These are phyloP conservation scores for Aspergillus oerlinghausenensis DNA, from an alignment of 2,329 filamentous ascomycete genomes.

Conservation along the genomic window DNA sequence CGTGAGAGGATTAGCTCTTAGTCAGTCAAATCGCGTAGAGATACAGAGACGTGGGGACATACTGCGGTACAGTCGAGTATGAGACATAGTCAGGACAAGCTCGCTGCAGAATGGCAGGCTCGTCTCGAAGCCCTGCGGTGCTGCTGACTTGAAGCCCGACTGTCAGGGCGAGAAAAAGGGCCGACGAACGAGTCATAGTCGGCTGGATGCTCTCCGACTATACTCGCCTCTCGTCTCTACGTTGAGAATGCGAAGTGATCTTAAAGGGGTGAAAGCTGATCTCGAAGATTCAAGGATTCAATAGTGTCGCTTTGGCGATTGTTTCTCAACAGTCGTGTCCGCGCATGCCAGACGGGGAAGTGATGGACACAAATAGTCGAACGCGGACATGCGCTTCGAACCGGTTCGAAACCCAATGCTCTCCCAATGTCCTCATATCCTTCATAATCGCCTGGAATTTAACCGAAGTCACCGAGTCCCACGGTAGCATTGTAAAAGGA, in stretches of 20 bases:
- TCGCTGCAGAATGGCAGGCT: conserved; percentile 26
- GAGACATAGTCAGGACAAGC: conserved; percentile 64
- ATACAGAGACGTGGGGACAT: conserved; percentile 25
- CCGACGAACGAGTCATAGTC: conserved; percentile 6
- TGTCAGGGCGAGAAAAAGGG: conserved; percentile 13
- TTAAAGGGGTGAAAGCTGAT: not conserved
- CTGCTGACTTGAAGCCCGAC: conserved; percentile 6
- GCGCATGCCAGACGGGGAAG: not conserved
- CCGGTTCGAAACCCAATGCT: not conserved
- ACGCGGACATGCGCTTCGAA: not conserved
- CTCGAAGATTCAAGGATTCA: not conserved
- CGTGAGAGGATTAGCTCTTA: not conserved
- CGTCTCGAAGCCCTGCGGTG: conserved; percentile 18
- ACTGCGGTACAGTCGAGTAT: conserved; percentile 60
- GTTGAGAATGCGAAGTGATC: not conserved
- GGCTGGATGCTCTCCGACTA: not conserved
- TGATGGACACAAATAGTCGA: not conserved
- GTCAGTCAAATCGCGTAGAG: not conserved
- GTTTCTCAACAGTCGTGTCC: not conserved
- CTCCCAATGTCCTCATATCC: not conserved
- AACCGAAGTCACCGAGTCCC: not conserved
- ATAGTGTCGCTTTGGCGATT: not conserved
- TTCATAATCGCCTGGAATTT: not conserved
- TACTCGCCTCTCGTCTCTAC: not conserved
- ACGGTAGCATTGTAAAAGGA: not conserved